Evolutionary conservation across 495 filamentous ascomycete species (phyloP).

Genomic region (Wilcoxina mikolae): DNA sequence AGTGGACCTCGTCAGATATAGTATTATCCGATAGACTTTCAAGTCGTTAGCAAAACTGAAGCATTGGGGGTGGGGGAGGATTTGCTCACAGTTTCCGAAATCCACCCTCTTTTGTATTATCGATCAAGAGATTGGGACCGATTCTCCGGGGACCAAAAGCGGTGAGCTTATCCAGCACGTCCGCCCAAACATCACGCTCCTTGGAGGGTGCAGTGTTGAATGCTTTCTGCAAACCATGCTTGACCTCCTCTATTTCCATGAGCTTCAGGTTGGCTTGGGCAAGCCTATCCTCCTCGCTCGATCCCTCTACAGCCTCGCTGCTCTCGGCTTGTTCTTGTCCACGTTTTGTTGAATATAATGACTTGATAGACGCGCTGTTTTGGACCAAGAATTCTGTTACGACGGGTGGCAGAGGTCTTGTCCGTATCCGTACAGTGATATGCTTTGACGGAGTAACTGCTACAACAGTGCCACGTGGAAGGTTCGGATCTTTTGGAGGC

Average conservation of each 20-base stretch:
- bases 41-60: slow-evolving; percentile 15
- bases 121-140: slow-evolving; percentile 82
- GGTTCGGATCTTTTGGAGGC: slow-evolving; percentile 65
- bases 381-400: slow-evolving; percentile 77
- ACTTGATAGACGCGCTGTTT: slow-evolving; percentile 62
- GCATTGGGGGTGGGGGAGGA: background rate
- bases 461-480: slow-evolving; percentile 71
- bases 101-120: slow-evolving; percentile 55
- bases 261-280: slow-evolving; percentile 37
- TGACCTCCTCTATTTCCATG: slow-evolving; percentile 61
- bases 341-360: slow-evolving; percentile 47
- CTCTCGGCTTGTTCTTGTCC: slow-evolving; percentile 28
- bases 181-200: slow-evolving; percentile 61
- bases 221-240: slow-evolving; percentile 47
- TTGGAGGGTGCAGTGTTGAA: slow-evolving; percentile 48
- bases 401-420: slow-evolving; percentile 58
- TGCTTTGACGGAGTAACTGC: slow-evolving; percentile 69
- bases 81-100: slow-evolving; percentile 58
- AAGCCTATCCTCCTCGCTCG: slow-evolving; percentile 34
- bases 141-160: slow-evolving; percentile 77
- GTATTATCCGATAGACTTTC: background rate
- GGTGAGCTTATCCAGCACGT: slow-evolving; percentile 62
- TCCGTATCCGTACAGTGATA: slow-evolving; percentile 60
- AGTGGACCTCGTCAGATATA: background rate
- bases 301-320: slow-evolving; percentile 30